Conservation (phyloP, 106 monocot species). For the Gastrodia elata region DNA sequence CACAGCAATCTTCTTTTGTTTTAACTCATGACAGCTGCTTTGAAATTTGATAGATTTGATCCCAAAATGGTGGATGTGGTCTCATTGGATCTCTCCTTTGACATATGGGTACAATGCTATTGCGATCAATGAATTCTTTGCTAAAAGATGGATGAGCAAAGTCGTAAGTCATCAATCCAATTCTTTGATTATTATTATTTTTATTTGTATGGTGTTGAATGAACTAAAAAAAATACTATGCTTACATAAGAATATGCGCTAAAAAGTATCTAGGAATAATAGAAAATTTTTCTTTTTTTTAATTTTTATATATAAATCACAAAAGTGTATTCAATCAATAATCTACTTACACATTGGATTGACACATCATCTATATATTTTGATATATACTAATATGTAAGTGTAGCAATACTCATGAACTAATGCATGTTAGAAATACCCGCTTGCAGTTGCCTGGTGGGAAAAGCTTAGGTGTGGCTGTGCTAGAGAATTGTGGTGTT, state of each 20-base stretch:
- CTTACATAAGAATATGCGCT: too few species aligned
- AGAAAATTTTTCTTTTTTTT: too few species aligned
- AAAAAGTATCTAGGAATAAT: too few species aligned
- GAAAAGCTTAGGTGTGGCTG: conserved; percentile 27
- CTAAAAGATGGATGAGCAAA: conserved; percentile 52
- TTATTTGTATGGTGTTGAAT: too few species aligned
- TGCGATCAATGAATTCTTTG: conserved; percentile 48
- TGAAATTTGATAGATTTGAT: conserved; percentile 35
- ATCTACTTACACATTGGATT: too few species aligned
- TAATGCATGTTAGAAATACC: neutral
- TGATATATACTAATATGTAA: neutral
- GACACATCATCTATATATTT: neutral
- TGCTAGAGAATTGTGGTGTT: conserved; percentile 42
- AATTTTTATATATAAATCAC: too few species aligned
- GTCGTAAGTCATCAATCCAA: conserved; percentile 12
- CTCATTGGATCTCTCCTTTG: conserved; percentile 57
- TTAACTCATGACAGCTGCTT: too few species aligned
- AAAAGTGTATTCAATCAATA: too few species aligned
- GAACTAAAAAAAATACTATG: too few species aligned
- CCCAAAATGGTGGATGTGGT: conserved; percentile 73
- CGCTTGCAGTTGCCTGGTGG: conserved; percentile 10
- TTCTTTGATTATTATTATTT: too few species aligned
- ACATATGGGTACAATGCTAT: conserved; percentile 52
- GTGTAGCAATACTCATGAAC: neutral
- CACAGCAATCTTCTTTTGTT: too few species aligned